phyloP scores from a whole-genome alignment of 2,329 filamentous ascomycete species.

The Xylaria hypoxylon region DNA sequence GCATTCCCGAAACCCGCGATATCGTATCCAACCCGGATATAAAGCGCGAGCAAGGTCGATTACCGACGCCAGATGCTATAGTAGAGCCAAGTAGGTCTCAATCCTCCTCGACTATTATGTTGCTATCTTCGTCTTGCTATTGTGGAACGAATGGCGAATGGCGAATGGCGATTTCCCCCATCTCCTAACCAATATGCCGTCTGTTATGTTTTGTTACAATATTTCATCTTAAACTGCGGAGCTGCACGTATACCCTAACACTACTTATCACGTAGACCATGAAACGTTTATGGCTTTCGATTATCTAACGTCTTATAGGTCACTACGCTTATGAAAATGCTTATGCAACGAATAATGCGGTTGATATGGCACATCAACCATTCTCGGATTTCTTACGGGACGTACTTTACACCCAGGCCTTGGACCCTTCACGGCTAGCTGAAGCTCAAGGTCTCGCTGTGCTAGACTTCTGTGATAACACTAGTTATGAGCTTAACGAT shows the following conservation, averaged over 20 bases:
- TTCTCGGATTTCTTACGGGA: slow-evolving; percentile 65
- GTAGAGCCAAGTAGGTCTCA: slow-evolving; percentile 46
- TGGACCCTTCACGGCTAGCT: slow-evolving; percentile 52
- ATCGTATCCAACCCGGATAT: slow-evolving; percentile 45
- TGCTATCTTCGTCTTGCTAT: background rate
- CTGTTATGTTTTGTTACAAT: background rate
- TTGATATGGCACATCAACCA: slow-evolving; percentile 54
- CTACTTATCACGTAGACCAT: background rate
- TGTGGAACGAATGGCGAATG: background rate
- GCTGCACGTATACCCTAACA: slow-evolving; percentile 5
- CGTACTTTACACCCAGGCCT: slow-evolving; percentile 61
- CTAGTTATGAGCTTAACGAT: slow-evolving; percentile 63
- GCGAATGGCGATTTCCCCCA: background rate
- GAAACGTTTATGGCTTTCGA: background rate
- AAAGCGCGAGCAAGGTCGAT: slow-evolving; percentile 52
- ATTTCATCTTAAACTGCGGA: background rate
- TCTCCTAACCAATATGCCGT: background rate
- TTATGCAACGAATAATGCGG: slow-evolving; percentile 33
- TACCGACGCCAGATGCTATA: slow-evolving; percentile 53
- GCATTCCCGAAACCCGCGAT: slow-evolving; percentile 46
- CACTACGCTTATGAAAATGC: slow-evolving; percentile 34
- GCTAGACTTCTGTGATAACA: slow-evolving; percentile 63
- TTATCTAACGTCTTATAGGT: slow-evolving; percentile 33
- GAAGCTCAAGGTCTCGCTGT: slow-evolving; percentile 58
- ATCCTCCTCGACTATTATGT: slow-evolving; percentile 9